phyloP scores from a whole-genome alignment of 495 filamentous ascomycete genomes.

The Daldinia vernicosa region DNA sequence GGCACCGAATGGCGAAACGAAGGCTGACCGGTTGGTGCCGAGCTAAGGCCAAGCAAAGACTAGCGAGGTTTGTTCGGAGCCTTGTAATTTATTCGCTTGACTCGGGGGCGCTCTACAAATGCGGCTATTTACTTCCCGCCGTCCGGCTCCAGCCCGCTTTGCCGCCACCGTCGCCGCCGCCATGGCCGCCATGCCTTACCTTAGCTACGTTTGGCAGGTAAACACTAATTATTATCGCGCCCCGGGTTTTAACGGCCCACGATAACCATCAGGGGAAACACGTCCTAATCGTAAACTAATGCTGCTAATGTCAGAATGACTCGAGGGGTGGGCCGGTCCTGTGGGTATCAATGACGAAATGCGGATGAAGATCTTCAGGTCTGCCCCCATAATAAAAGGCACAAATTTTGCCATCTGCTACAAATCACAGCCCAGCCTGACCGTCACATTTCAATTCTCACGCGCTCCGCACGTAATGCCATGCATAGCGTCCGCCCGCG shows the following conservation, averaged over 20 bases:
- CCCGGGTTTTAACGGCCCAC: background rate
- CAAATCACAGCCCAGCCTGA: conserved; percentile 4
- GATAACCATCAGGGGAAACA: background rate
- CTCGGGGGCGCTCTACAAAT: conserved; percentile 17
- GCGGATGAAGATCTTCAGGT: conserved; percentile 41
- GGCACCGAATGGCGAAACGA: conserved; percentile 17
- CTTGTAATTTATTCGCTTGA: conserved; percentile 5
- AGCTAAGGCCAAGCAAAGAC: background rate
- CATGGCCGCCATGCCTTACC: background rate
- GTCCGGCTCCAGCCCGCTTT: conserved; percentile 10
- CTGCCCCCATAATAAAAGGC: conserved; percentile 33
- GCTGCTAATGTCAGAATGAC: conserved; percentile 7
- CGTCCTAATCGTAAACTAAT: background rate
- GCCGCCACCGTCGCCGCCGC: conserved; percentile 19
- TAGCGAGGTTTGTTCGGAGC: background rate
- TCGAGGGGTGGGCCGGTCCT: conserved; percentile 12
- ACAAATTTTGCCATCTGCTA: conserved; percentile 31
- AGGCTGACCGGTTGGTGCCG: conserved; percentile 23
- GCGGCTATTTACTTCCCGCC: conserved; percentile 18
- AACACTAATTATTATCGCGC: conserved; percentile 13
- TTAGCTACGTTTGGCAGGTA: conserved; percentile 1
- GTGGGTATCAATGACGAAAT: conserved; percentile 39
- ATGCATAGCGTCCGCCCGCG: background rate
- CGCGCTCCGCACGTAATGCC: conserved; percentile 27
- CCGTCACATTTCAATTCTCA: conserved; percentile 30